These are phyloP conservation scores for Sclerotinia trifoliorum DNA, from an alignment of 2,329 filamentous ascomycete genomes.

Conservation along the genomic window DNA sequence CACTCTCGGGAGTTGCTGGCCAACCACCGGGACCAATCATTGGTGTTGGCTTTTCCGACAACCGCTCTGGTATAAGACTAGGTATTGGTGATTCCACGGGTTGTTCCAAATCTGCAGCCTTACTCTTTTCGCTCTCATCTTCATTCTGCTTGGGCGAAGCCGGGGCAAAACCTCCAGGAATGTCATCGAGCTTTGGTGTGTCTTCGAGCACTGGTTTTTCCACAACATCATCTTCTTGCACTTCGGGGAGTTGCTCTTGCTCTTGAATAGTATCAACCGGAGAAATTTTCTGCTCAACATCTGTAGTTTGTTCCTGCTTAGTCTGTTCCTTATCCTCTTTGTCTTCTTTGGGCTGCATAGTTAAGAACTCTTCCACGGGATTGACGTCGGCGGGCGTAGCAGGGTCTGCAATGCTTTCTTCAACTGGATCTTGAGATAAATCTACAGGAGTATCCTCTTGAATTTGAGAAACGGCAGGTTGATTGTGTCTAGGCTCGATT, in stretches of 20 bases:
- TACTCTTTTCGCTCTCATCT: background rate
- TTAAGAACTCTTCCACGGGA: conserved; percentile 8
- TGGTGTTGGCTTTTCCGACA: conserved; percentile 29
- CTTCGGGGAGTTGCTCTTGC: background rate
- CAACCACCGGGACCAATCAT: conserved; percentile 27
- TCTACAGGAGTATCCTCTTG: background rate
- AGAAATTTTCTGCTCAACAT: background rate
- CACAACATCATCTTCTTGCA: background rate
- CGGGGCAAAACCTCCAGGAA: background rate
- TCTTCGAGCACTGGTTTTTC: background rate
- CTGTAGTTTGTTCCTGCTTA: conserved; percentile 24
- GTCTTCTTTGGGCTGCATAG: conserved; percentile 28
- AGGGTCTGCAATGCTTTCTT: conserved; percentile 17
- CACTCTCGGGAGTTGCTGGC: conserved; percentile 26
- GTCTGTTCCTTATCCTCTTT: conserved; percentile 30
- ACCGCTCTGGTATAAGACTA: conserved; percentile 19
- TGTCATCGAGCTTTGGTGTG: background rate
- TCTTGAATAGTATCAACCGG: background rate
- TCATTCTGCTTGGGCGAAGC: background rate
- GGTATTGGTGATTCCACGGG: conserved; percentile 17
- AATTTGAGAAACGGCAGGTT: background rate
- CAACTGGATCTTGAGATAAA: background rate
- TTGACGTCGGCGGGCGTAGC: conserved; percentile 9
- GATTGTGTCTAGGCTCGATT: conserved; percentile 1
- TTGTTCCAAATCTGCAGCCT: background rate